Evolutionary conservation across 2,329 filamentous ascomycete genomes (phyloP), one percentile per base, ranked within the genome.

Genomic region (Xylaria polymorpha): DNA sequence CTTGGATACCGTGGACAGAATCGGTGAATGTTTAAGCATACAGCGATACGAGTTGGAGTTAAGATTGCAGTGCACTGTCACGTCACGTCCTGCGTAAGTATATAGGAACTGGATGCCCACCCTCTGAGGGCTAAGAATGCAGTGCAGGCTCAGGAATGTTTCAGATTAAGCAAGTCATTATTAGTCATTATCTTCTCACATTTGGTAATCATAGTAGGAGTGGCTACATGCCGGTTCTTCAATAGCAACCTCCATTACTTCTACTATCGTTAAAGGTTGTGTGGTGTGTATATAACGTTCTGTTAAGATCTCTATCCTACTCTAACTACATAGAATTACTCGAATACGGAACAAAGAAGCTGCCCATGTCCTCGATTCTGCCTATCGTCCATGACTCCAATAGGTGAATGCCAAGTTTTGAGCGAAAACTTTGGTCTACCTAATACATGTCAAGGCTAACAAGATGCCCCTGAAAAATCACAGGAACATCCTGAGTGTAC

Each of bases 91-190:
- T 43, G 7, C 41, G 5, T 8, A 35, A 35, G 32, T 43, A 14
- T 14, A 4, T n/a, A 43, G 41, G 22, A 53, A 53, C 14, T n/a
- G 15, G 50, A 51, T 29, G 25, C 25, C 25, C 9, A n/a, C 25
- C 25, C 29, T n/a, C 29, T 4, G 29, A 14, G 29, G 50, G 50
- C 50, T 53, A 53, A 53, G 15, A 53, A 53, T 53, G 50, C 50
- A 53, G 50, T 53, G 50, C 50, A 35, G 6, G 5, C 18, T 53
- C 15, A 3, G 6, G 8, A 53, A 4, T 53, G 50, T 53, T 53
- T 53, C 50, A 53, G 15, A n/a, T 53, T n/a, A 53, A 32, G 25
- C 50, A 35, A 51, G 25, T 18, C 15, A 51, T 29, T 51, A 18
- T 18, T 22, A 50, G 25, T 51, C 25, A 6, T 32, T n/a, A 14